Percentiles rank a stretch among this genome's conserved stretches.
phyloP scores from a whole-genome alignment of 495 filamentous ascomycete genomes.

The Talaromyces adpressus region DNA sequence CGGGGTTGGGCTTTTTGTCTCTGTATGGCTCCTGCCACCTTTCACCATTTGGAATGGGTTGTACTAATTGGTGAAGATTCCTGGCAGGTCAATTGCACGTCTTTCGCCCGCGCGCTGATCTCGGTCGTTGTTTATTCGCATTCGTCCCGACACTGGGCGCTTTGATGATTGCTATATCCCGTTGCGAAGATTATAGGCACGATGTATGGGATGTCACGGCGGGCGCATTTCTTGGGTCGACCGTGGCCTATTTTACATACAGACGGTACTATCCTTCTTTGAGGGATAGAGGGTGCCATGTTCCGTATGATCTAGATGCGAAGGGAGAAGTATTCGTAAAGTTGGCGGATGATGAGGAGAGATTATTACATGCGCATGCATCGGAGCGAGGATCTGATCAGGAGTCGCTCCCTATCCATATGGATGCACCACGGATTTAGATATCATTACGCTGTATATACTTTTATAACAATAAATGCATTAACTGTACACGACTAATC shows the following conservation, averaged over 20 bases:
- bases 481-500: not conserved
- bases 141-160: conserved; percentile 70
- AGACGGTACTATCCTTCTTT: conserved; percentile 58
- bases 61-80: conserved; percentile 39
- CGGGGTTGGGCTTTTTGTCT: conserved; percentile 74
- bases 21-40: conserved; percentile 30
- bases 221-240: conserved; percentile 66
- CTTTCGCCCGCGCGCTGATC: conserved; percentile 66
- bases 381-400: not conserved
- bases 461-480: not conserved
- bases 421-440: not conserved
- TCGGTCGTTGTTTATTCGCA: conserved; percentile 52
- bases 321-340: conserved; percentile 32
- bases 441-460: not conserved
- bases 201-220: conserved; percentile 87
- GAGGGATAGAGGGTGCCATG: conserved; percentile 41
- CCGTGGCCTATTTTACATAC: conserved; percentile 77
- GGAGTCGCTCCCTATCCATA: not conserved
- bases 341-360: conserved; percentile 43
- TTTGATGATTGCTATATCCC: conserved; percentile 79
- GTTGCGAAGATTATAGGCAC: conserved; percentile 89
- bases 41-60: not conserved
- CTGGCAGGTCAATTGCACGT: conserved; percentile 72
- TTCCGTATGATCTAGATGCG: conserved; percentile 41
- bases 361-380: not conserved